Evolutionary conservation across 257 asterid species (phyloP).

Genomic region (Solanum habrochaites): DNA sequence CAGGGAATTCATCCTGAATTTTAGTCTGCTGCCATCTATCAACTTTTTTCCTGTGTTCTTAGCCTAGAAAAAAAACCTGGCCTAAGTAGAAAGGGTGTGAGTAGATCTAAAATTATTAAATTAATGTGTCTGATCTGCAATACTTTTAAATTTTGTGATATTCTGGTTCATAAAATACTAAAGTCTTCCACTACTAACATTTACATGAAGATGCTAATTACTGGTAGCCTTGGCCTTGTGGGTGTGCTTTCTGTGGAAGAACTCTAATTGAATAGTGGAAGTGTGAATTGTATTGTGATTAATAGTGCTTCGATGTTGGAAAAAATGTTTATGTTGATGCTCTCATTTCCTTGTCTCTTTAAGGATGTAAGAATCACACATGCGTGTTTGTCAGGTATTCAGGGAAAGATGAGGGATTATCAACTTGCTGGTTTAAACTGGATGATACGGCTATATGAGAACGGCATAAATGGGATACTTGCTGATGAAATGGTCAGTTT

Average conservation of each 20-base stretch:
- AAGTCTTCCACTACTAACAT: neutral
- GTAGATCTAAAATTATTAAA: neutral
- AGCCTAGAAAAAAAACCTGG: neutral
- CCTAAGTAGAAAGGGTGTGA: neutral
- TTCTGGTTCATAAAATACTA: neutral
- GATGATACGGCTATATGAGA: slow-evolving; percentile 91
- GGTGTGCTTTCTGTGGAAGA: neutral
- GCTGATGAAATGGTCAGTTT: slow-evolving; percentile 93
- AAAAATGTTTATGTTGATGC: neutral
- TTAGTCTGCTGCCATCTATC: neutral
- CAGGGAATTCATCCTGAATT: neutral
- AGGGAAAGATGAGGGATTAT: slow-evolving; percentile 99
- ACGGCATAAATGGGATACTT: slow-evolving; percentile 97
- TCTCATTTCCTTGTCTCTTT: neutral
- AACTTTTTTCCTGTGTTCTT: neutral
- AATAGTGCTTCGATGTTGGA: neutral
- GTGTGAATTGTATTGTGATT: neutral
- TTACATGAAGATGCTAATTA: neutral
- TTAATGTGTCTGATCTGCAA: neutral
- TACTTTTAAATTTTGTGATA: neutral
- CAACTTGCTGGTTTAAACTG: slow-evolving; percentile 98
- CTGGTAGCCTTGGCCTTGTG: neutral
- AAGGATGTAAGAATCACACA: neutral
- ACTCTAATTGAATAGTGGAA: neutral
- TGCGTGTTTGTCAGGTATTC: slow-evolving; percentile 51